These are phyloP conservation scores for Carpinus fangiana DNA, from an alignment of 306 rosid genomes.

Conservation along the genomic window DNA sequence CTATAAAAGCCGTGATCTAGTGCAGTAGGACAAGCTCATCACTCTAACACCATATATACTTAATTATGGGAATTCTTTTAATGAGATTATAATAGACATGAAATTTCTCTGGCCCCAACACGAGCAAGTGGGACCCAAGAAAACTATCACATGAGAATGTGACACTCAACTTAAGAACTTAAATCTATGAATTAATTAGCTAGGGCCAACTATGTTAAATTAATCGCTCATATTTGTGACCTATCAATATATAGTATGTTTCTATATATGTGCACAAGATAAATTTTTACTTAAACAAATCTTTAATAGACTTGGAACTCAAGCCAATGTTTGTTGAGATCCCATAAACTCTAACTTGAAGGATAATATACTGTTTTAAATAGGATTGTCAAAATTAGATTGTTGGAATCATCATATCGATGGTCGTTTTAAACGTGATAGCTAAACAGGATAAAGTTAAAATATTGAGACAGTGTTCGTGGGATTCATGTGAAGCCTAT, in stretches of 20 bases:
- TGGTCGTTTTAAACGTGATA: background rate
- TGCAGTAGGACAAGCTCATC: background rate
- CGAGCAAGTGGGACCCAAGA: no score
- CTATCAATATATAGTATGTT: no score
- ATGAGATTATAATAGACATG: no score
- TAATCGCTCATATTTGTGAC: no score
- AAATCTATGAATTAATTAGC: no score
- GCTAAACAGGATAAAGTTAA: background rate
- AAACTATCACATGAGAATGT: no score
- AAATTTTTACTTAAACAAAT: background rate
- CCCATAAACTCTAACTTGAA: background rate
- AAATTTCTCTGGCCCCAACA: no score
- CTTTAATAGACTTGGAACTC: background rate
- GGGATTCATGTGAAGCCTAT: background rate
- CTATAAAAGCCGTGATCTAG: no score
- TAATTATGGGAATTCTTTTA: no score
- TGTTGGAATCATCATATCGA: background rate
- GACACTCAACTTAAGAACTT: no score
- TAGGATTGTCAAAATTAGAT: background rate
- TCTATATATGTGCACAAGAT: background rate
- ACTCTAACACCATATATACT: no score
- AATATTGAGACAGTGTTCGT: background rate
- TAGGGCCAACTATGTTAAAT: no score
- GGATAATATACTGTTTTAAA: background rate
- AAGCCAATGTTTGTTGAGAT: background rate